Percentiles rank a stretch among this genome's conserved stretches.
Conservation (phyloP, 371 early-diverging fungal species). For the Mucor irregularis region DNA sequence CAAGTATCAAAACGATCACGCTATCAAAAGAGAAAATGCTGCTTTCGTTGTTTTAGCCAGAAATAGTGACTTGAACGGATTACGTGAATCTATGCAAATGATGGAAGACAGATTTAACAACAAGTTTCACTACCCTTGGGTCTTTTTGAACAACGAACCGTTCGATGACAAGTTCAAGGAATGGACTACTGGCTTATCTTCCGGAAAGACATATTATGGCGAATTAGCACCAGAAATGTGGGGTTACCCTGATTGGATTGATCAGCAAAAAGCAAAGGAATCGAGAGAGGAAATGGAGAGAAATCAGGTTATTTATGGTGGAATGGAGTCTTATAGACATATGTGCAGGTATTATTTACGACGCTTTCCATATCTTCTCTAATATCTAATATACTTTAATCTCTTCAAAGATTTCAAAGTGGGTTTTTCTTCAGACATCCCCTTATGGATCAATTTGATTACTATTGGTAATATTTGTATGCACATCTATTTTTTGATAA, state of each 20-base stretch:
- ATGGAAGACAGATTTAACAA: conserved; percentile 78
- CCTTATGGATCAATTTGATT: conserved; percentile 69
- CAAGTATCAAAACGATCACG: background rate
- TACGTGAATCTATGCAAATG: conserved; percentile 62
- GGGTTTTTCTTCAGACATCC: conserved; percentile 83
- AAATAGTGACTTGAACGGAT: conserved; percentile 70
- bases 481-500: conserved; percentile 7
- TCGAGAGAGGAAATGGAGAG: conserved; percentile 57
- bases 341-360: conserved; percentile 80
- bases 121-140: conserved; percentile 77
- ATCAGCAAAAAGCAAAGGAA: conserved; percentile 57
- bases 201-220: conserved; percentile 56
- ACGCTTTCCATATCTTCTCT: background rate
- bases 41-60: conserved; percentile 62
- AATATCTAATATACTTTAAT: background rate
- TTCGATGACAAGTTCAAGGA: conserved; percentile 58
- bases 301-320: conserved; percentile 80
- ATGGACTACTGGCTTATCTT: conserved; percentile 52
- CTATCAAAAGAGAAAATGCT: conserved; percentile 49
- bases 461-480: conserved; percentile 87
- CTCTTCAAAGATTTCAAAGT: conserved; percentile 38
- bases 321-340: conserved; percentile 85
- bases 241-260: conserved; percentile 67
- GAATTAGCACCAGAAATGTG: conserved; percentile 66
- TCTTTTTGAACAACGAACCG: conserved; percentile 68